Evolutionary conservation across 2,329 filamentous ascomycete genomes (phyloP), one percentile per base, ranked within the genome.

Genomic region (Macrophomina tecta): DNA sequence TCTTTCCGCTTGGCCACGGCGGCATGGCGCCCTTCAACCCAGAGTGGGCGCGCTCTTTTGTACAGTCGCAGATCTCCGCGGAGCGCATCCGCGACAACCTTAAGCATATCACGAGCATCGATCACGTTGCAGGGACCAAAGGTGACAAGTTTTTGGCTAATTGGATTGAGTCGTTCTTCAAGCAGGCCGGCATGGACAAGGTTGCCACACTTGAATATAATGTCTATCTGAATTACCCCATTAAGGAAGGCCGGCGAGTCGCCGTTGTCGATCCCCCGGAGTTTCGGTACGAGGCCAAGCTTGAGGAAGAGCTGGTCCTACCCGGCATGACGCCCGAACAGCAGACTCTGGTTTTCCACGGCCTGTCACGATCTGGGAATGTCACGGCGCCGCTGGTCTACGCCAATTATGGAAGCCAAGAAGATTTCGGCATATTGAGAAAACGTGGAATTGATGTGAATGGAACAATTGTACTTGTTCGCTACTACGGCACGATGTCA

Each of bases 191-290:
- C 4, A 84, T 99, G 74, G 93, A 97, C 72, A 84, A 90, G 67
- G 89, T 97, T 32, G 81, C 83, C 60, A 84, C 93, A 73, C 91
- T 97, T 73, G 87, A 93, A 69, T 84, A 79, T 68, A 64, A 90
- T 72, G 94, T 96, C 16, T 98, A 97, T 76, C 82, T 98, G 73
- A 98, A 98, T 78, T 99, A 97, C 76, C 93, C 95, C 0, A 90
- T 85, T 69, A 81, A 85, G 34, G 90, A 87, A 68, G 95, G 94
- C 12, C 86, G 95, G 60, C 87, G 89, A 67, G 90, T 99, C 46
- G 89, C 94, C 69, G 91, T 99, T 61, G 82, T 97, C 69, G 89
- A 90, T 42, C 85, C 85, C 0, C 87, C 89, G 63, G 89, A 88
- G 69, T 82, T 89, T 42, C 81, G 80, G 16, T 98, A 94, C 94